Conservation (phyloP, 2,329 filamentous ascomycete species). For the Penicillium sp. region DNA sequence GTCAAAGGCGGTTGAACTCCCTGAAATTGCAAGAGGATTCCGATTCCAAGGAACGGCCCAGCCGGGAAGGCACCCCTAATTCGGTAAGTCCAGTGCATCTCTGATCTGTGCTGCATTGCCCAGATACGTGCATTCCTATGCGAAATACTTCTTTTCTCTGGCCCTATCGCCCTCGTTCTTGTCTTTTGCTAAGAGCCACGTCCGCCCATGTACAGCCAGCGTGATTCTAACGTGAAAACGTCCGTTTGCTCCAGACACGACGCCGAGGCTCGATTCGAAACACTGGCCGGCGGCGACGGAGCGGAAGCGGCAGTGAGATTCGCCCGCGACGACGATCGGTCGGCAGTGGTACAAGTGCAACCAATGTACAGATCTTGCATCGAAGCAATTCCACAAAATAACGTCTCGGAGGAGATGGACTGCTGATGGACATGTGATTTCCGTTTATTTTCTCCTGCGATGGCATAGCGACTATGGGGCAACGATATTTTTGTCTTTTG, state of each 20-base stretch:
- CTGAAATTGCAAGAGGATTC: slow-evolving; percentile 81
- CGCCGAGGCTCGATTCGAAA: slow-evolving; percentile 42
- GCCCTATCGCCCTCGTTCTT: slow-evolving; percentile 20
- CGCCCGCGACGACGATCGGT: slow-evolving; percentile 42
- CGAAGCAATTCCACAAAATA: slow-evolving; percentile 44
- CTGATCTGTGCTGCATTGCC: slow-evolving; percentile 24
- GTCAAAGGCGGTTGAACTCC: slow-evolving; percentile 81
- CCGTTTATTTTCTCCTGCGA: slow-evolving; percentile 28
- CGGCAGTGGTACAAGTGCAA: slow-evolving; percentile 32
- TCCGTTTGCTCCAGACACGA: slow-evolving; percentile 47
- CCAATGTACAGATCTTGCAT: slow-evolving; percentile 35
- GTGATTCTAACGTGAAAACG: slow-evolving; percentile 47
- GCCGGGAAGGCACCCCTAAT: slow-evolving; percentile 36
- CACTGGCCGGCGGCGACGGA: slow-evolving; percentile 37
- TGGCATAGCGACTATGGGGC: slow-evolving; percentile 38
- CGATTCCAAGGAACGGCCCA: slow-evolving; percentile 52
- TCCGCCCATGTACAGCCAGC: slow-evolving; percentile 38
- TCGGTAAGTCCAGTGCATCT: slow-evolving; percentile 43
- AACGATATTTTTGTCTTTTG: slow-evolving; percentile 31
- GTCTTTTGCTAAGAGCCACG: slow-evolving; percentile 41
- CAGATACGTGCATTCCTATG: slow-evolving; percentile 22
- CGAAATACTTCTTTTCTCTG: slow-evolving; percentile 16
- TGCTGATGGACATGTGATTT: slow-evolving; percentile 22
- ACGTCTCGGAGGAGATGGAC: slow-evolving; percentile 18
- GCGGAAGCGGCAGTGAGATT: slow-evolving; percentile 41